Percentiles rank a stretch among this genome's conserved stretches.
Conservation (phyloP, 192 early-diverging fungal species). For the Borealophlyctis nickersoniae region DNA sequence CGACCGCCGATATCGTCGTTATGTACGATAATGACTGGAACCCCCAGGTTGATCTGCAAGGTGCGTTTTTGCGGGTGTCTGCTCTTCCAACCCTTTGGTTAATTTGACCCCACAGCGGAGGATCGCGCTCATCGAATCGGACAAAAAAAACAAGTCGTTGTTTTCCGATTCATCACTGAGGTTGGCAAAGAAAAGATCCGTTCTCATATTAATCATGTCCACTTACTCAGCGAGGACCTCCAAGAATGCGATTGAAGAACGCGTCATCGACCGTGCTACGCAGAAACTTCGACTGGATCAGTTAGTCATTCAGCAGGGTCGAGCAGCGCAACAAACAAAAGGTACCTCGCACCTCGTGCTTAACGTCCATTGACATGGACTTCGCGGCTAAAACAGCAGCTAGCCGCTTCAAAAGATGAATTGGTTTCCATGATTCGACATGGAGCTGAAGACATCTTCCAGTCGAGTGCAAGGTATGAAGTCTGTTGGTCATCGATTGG, state of each 20-base stretch:
- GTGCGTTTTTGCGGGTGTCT: background rate
- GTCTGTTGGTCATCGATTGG: background rate
- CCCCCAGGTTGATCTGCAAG: conserved; percentile 46
- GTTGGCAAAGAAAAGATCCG: conserved; percentile 15
- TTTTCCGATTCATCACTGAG: conserved; percentile 95
- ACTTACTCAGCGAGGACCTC: background rate
- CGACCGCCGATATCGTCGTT: conserved; percentile 91
- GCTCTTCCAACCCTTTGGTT: background rate
- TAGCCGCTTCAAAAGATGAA: conserved; percentile 72
- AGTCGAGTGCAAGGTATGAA: conserved; percentile 43
- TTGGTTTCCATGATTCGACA: conserved; percentile 96
- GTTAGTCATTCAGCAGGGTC: conserved; percentile 98
- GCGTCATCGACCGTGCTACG: conserved; percentile 93
- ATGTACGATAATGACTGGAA: conserved; percentile 97
- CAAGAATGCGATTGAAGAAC: conserved; percentile 92
- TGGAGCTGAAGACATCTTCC: conserved; percentile 86
- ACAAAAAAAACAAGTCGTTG: conserved; percentile 95
- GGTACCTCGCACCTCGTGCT: conserved; percentile 22
- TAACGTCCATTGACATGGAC: conserved; percentile 1
- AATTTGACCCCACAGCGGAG: conserved; percentile 81
- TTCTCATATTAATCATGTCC: background rate
- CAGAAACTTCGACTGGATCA: conserved; percentile 95
- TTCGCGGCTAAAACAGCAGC: too few species aligned
- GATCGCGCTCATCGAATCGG: conserved; percentile 99
- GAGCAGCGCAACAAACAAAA: conserved; percentile 69